Base-by-base conservation (phyloP, 306 rosid species). In the Macrotyloma uniflorum region DNA sequence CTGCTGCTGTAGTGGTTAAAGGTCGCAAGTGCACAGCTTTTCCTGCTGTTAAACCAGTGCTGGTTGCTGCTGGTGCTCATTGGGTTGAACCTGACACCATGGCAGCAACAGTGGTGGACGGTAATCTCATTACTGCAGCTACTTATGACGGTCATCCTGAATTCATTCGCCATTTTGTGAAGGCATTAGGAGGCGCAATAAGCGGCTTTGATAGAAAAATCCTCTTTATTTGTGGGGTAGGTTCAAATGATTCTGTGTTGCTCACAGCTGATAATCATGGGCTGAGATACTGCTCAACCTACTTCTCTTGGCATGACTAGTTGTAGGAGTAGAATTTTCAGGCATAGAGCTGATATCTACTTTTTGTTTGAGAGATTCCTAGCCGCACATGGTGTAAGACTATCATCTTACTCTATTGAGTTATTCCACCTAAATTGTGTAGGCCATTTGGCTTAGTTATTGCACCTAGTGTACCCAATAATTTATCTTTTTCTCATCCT, bases 191-290 rank as follows among this genome's bases (percentile, higher is more conserved):
- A 57, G 98, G 97, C 71, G 84, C 54, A 83, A 78, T 89, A 50
- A 85, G 76, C 75, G 98, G 97, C 54, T 77, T 86, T 22, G 76
- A 79, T 57, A 92, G 81, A 54, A 89, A 79, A 77, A 83, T 94
- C 83, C 89, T 94, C 66, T 92, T 94, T 73, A 90, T 94, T 33
- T 94, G 98, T 47, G 97, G 98, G 87, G 98, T 94, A 88, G 20
- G 93, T 67, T 83, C 23, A 42, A 70, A 11, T 45, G 57, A 33
- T 58, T 51, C 9, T 8, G 32, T 70, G 53, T 79, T 73, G 26
- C 40, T 58, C 63, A 42, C 33, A 16, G 72, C 16, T 16, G 49
- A 45, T 55, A 40, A 35, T 68, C 76, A 46, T 20, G 19, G 71
- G 32, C 46, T 65, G 19, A 2, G 23, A 22, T 55, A 30, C 53